Percentiles rank a stretch among this genome's conserved stretches.
phyloP scores from a whole-genome alignment of 441 rosid genomes.

The Erodium trifolium region DNA sequence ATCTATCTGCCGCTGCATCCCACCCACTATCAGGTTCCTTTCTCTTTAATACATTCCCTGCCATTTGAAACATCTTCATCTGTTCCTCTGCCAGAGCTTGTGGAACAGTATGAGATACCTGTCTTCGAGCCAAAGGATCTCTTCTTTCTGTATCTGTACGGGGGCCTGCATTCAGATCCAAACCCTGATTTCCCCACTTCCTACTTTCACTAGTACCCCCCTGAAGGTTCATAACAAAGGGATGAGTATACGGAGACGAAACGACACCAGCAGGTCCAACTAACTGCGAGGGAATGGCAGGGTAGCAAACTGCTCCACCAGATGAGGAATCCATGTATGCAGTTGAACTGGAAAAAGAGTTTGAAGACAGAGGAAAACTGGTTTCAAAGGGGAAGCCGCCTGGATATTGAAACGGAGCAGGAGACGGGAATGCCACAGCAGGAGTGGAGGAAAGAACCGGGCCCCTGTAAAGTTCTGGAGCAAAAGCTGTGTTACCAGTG shows the following conservation, averaged over 20 bases:
- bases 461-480: conserved; percentile 18
- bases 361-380: conserved; percentile 30
- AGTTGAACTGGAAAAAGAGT: conserved; percentile 30
- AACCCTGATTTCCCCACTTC: conserved; percentile 32
- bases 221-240: conserved; percentile 27
- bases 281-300: conserved; percentile 29
- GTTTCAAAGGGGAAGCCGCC: conserved; percentile 29
- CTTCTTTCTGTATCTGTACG: conserved; percentile 29
- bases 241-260: conserved; percentile 30
- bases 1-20: conserved; percentile 21
- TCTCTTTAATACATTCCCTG: conserved; percentile 26
- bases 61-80: conserved; percentile 27
- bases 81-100: conserved; percentile 30
- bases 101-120: conserved; percentile 26
- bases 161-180: conserved; percentile 44
- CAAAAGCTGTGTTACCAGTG: conserved; percentile 12
- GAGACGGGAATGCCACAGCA: conserved; percentile 10
- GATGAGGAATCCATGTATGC: conserved; percentile 31
- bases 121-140: conserved; percentile 27
- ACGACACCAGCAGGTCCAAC: conserved; percentile 29
- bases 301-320: conserved; percentile 33
- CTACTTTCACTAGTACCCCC: conserved; percentile 22
- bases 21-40: conserved; percentile 47
- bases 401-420: conserved; percentile 31
- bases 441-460: conserved; percentile 36